These are phyloP conservation scores for Starmerella gropengiesseri DNA, from an alignment of 805 yeast species.

Conservation along the genomic window DNA sequence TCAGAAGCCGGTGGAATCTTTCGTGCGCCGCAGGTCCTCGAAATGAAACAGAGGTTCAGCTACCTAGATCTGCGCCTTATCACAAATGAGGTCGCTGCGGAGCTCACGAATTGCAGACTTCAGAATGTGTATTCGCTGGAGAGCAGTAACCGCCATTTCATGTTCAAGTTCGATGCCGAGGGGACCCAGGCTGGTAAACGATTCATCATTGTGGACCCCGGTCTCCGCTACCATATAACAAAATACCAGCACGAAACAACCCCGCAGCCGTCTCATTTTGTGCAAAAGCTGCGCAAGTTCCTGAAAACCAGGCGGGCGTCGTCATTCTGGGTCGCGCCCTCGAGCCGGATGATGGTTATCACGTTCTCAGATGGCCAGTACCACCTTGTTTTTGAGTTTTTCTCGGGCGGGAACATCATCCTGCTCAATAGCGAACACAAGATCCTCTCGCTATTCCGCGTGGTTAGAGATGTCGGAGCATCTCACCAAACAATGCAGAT, in stretches of 20 bases:
- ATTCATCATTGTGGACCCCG: conserved; percentile 70
- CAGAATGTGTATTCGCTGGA: conserved; percentile 78
- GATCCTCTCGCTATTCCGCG: conserved; percentile 64
- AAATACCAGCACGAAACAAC: conserved; percentile 73
- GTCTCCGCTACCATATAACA: conserved; percentile 68
- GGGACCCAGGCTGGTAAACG: conserved; percentile 61
- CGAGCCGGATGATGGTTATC: conserved; percentile 74
- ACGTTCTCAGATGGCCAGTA: conserved; percentile 72
- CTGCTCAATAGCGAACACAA: conserved; percentile 57
- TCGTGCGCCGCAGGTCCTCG: background rate
- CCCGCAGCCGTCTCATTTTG: conserved; percentile 75
- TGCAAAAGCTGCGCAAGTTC: conserved; percentile 74
- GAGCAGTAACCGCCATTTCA: conserved; percentile 57
- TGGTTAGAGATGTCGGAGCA: conserved; percentile 53
- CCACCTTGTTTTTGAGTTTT: conserved; percentile 77
- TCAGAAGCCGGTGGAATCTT: background rate
- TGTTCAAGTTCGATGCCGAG: conserved; percentile 59
- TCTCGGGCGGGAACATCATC: conserved; percentile 87
- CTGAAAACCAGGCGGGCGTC: conserved; percentile 70
- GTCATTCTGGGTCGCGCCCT: conserved; percentile 57
- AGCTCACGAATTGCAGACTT: conserved; percentile 54
- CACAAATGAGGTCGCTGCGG: conserved; percentile 49
- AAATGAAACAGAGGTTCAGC: conserved; percentile 68
- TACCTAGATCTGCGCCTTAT: conserved; percentile 71
- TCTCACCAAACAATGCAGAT: conserved; percentile 51